phyloP scores from a whole-genome alignment of 495 filamentous ascomycete species.

The Delitschia confertaspora region DNA sequence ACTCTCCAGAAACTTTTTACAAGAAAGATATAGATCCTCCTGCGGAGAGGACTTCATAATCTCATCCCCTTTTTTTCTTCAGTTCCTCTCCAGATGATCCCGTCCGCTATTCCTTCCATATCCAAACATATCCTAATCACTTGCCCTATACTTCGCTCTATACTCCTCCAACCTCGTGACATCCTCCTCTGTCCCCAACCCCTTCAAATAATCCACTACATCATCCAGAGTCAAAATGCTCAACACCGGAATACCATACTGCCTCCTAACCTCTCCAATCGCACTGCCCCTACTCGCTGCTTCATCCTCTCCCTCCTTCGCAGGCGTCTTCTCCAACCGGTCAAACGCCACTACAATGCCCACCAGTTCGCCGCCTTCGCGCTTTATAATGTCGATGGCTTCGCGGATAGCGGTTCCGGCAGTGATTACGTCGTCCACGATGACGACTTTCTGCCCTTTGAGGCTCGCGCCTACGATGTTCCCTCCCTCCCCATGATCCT shows the following conservation, averaged over 20 bases:
- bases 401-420: conserved; percentile 90
- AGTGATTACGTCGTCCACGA: conserved; percentile 94
- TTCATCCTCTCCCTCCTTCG: conserved; percentile 29
- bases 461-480: conserved; percentile 79
- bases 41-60: no score
- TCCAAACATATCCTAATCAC: no score
- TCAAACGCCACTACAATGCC: conserved; percentile 85
- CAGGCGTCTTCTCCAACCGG: conserved; percentile 69
- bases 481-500: conserved; percentile 89
- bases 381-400: conserved; percentile 71
- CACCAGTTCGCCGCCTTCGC: conserved; percentile 69
- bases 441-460: conserved; percentile 72
- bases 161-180: conserved; percentile 69
- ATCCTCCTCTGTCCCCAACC: conserved; percentile 49
- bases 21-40: no score
- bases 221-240: conserved; percentile 55
- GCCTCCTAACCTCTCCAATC: conserved; percentile 69
- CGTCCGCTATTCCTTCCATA: no score
- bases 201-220: conserved; percentile 59
- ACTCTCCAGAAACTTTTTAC: no score
- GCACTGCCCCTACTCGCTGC: conserved; percentile 32
- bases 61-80: no score
- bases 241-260: conserved; percentile 42
- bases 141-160: conserved; percentile 59
- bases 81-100: no score